A percentile compares a stretch with the other conserved stretches of the same genome.
These are phyloP conservation scores for Salvia sclarea DNA, from an alignment of 305 asterid genomes.

Conservation along the genomic window DNA sequence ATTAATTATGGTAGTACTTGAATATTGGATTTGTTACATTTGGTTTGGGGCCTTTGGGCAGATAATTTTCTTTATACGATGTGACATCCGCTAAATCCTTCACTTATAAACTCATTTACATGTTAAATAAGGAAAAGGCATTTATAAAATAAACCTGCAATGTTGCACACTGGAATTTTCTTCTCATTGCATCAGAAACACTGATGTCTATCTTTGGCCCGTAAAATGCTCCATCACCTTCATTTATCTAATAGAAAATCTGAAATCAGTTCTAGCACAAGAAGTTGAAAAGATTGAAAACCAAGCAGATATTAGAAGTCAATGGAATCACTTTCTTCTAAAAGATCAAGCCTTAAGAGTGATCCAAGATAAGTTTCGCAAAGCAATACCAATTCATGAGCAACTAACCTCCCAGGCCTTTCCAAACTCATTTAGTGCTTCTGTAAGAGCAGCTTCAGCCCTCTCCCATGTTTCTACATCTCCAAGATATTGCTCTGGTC, in stretches of 20 bases:
- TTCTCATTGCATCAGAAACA: slow-evolving; percentile 96
- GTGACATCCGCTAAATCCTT: background rate
- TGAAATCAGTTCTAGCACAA: slow-evolving; percentile 32
- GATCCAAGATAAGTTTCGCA: background rate
- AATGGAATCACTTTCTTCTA: background rate
- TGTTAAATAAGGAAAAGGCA: slow-evolving; percentile 18
- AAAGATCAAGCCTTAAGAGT: background rate
- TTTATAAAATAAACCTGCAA: slow-evolving; percentile 64
- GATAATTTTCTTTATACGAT: background rate
- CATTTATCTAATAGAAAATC: slow-evolving; percentile 62
- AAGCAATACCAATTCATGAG: slow-evolving; percentile 23
- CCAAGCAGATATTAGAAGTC: slow-evolving; percentile 20
- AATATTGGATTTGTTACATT: background rate
- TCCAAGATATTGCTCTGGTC: slow-evolving; percentile 96
- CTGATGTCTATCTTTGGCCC: slow-evolving; percentile 98
- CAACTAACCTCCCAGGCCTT: slow-evolving; percentile 87
- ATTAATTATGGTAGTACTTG: background rate
- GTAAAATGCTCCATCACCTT: slow-evolving; percentile 98
- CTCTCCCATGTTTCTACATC: slow-evolving; percentile 76
- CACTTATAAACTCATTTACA: slow-evolving; percentile 6
- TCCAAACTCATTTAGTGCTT: slow-evolving; percentile 89
- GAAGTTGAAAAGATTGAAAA: background rate
- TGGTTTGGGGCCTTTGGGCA: background rate
- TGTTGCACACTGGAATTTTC: slow-evolving; percentile 98
- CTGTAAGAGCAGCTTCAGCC: slow-evolving; percentile 91